A percentile compares a stretch with the other conserved stretches of the same genome.
Conservation (phyloP, 2,329 filamentous ascomycete genomes). For the Shiraia sp. region DNA sequence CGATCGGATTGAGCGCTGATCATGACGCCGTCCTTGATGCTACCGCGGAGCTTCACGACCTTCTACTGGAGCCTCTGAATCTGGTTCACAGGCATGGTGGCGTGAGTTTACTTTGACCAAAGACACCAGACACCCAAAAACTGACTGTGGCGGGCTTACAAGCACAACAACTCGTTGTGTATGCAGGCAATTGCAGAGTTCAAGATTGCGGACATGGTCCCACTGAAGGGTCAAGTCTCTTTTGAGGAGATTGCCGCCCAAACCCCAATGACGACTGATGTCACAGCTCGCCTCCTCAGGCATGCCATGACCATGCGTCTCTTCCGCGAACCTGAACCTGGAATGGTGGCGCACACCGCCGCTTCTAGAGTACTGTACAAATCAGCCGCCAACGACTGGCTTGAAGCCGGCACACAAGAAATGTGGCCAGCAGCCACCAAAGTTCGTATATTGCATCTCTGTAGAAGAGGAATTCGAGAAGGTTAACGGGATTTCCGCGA, state of each 20-base stretch:
- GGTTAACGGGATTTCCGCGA: too few species aligned
- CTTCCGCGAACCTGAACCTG: slow-evolving; percentile 46
- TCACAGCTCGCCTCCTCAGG: slow-evolving; percentile 44
- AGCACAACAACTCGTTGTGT: too few species aligned
- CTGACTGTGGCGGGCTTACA: too few species aligned
- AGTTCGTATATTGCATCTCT: neutral
- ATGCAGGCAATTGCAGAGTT: neutral
- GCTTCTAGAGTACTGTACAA: slow-evolving; percentile 20
- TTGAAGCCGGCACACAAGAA: slow-evolving; percentile 11
- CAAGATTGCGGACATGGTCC: slow-evolving; percentile 1
- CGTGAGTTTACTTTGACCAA: neutral
- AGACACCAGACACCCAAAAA: too few species aligned
- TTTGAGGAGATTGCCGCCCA: slow-evolving; percentile 6
- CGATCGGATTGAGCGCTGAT: too few species aligned
- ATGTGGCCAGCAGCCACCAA: slow-evolving; percentile 7
- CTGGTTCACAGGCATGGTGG: neutral
- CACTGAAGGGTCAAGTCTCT: slow-evolving; percentile 2
- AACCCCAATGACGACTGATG: slow-evolving; percentile 9
- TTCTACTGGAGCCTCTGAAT: slow-evolving; percentile 1
- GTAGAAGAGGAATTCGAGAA: too few species aligned
- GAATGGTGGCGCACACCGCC: slow-evolving; percentile 47
- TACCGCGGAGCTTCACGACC: slow-evolving; percentile 1
- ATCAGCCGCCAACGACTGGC: slow-evolving; percentile 1
- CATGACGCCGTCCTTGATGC: slow-evolving; percentile 1
- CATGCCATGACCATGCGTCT: slow-evolving; percentile 45